Conservation (phyloP, 2,329 filamentous ascomycete genomes). For the Pseudogymnoascus sp. region DNA sequence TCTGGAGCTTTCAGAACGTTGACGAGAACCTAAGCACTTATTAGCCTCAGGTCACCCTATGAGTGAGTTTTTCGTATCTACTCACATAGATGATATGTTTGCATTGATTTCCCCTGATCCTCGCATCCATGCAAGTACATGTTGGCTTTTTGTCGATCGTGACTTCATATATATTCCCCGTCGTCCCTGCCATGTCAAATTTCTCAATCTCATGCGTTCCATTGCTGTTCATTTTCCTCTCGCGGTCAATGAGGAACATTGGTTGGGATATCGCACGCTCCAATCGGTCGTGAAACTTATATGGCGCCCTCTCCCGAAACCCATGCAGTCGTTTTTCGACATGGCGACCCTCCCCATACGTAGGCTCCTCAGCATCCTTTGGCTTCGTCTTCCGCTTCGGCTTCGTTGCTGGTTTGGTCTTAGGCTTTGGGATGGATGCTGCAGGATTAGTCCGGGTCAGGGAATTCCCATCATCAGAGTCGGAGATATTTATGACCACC, state of each 20-base stretch:
- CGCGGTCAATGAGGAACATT: constrained; percentile 48
- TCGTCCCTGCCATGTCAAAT: constrained; percentile 49
- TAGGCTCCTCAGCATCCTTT: background rate
- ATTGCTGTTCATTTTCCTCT: constrained; percentile 25
- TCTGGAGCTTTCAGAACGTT: constrained; percentile 48
- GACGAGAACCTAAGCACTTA: constrained; percentile 37
- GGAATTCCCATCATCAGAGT: background rate
- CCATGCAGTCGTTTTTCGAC: constrained; percentile 32
- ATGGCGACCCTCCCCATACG: background rate
- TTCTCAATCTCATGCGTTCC: constrained; percentile 36
- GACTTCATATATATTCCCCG: constrained; percentile 54
- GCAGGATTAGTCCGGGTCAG: background rate
- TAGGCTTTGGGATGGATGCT: background rate
- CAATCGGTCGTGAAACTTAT: constrained; percentile 37
- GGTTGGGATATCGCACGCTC: constrained; percentile 41
- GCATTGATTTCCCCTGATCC: constrained; percentile 48
- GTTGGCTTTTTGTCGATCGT: constrained; percentile 41
- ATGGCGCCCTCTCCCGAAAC: constrained; percentile 36
- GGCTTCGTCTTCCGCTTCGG: background rate
- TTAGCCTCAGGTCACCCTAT: constrained; percentile 11
- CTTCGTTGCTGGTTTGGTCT: background rate
- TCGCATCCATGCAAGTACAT: constrained; percentile 46
- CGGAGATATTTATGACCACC: background rate
- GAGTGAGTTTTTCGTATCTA: constrained; percentile 5
- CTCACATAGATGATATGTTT: constrained; percentile 53